Evolutionary conservation across 2,329 filamentous ascomycete genomes (phyloP).

Genomic region (Exophiala sp.): DNA sequence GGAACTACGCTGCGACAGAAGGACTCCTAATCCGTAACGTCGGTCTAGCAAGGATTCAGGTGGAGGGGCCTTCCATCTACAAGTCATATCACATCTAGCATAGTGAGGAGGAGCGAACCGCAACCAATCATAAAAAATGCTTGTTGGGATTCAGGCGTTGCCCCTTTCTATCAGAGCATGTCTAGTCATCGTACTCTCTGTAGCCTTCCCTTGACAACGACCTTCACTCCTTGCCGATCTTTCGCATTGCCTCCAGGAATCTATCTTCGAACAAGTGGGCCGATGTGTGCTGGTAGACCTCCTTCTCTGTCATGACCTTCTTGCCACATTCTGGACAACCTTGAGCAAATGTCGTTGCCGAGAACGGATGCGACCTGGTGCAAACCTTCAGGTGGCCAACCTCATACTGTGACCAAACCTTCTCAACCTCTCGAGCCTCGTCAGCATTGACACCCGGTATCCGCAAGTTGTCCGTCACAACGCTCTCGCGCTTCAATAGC

Average conservation of each 20-base stretch:
- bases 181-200: no score
- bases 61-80: no score
- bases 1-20: no score
- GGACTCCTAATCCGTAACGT: no score
- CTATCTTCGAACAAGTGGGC: conserved; percentile 14
- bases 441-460: conserved; percentile 12
- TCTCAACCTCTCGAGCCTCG: conserved; percentile 11
- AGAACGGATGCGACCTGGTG: conserved; percentile 17
- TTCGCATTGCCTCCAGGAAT: conserved; percentile 8
- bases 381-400: conserved; percentile 16
- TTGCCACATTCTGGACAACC: conserved; percentile 26
- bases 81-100: no score
- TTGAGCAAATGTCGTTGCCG: conserved; percentile 17
- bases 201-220: neutral
- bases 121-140: no score
- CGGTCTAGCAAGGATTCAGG: no score
- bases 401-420: conserved; percentile 16
- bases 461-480: neutral
- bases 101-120: no score
- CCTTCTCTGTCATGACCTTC: conserved; percentile 1
- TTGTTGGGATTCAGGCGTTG: no score
- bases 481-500: neutral
- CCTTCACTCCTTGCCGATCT: neutral
- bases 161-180: no score
- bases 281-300: conserved; percentile 5